Evolutionary conservation across 768 basidiomycete genomes (phyloP).

Genomic region (Auricularia heimuer): DNA sequence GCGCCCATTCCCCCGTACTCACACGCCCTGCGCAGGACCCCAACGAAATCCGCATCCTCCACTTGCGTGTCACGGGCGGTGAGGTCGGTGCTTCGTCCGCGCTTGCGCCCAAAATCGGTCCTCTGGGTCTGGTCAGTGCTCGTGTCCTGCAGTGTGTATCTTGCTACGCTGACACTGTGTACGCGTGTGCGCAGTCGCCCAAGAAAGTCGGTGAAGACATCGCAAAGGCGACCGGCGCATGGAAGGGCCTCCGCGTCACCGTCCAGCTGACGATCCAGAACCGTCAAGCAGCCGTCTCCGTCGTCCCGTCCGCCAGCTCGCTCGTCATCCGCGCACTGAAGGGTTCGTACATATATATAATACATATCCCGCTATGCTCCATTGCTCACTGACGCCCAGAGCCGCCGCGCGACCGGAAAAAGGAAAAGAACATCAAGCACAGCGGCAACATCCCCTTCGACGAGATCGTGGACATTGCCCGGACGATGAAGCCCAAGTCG

Average conservation of each 20-base stretch:
- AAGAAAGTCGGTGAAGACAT: conserved; percentile 99
- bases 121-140: conserved; percentile 86
- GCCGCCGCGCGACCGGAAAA: conserved; percentile 98
- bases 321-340: conserved; percentile 98
- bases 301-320: conserved; percentile 94
- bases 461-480: conserved; percentile 90
- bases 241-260: conserved; percentile 99
- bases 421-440: conserved; percentile 99
- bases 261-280: conserved; percentile 99
- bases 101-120: conserved; percentile 99
- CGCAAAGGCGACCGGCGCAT: conserved; percentile 93
- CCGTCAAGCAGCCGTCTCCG: conserved; percentile 93
- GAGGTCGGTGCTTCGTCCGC: conserved; percentile 99
- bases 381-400: conserved; percentile 37
- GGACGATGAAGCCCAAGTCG: conserved; percentile 92
- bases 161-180: conserved; percentile 6
- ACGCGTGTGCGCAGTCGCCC: conserved; percentile 59
- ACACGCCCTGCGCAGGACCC: conserved; percentile 59
- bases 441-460: conserved; percentile 86
- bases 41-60: conserved; percentile 97
- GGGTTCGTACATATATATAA: conserved; percentile 41
- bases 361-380: background rate
- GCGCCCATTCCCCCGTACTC: conserved; percentile 3
- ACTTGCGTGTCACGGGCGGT: conserved; percentile 96
- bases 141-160: background rate